These are phyloP conservation scores for Alnus glutinosa DNA, from an alignment of 306 rosid genomes.

Conservation along the genomic window DNA sequence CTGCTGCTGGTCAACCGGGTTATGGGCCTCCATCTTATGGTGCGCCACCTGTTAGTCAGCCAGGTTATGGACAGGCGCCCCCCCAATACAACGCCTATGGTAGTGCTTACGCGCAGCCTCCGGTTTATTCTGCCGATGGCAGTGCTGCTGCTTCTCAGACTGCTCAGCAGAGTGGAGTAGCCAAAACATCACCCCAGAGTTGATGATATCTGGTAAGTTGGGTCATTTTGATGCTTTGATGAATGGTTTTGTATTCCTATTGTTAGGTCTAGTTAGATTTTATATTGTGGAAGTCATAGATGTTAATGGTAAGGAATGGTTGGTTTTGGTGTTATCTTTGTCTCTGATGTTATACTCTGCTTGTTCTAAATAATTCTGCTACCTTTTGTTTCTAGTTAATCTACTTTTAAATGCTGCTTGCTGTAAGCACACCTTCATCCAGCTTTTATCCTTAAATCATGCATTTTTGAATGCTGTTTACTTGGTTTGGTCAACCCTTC, in stretches of 20 bases:
- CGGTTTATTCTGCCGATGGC: slow-evolving; percentile 65
- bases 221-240: slow-evolving; percentile 4
- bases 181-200: slow-evolving; percentile 82
- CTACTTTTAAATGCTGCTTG: not conserved
- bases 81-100: slow-evolving; percentile 66
- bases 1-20: slow-evolving; percentile 62
- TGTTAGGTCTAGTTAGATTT: slow-evolving; percentile 30
- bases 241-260: slow-evolving; percentile 29
- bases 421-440: not conserved
- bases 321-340: not conserved
- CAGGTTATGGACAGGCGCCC: slow-evolving; percentile 83
- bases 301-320: slow-evolving; percentile 3
- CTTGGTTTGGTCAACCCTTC: not conserved
- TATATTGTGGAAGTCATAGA: slow-evolving; percentile 4
- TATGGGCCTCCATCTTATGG: slow-evolving; percentile 80
- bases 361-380: not conserved
- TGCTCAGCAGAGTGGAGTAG: slow-evolving; percentile 56
- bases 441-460: not conserved
- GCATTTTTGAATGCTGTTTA: not conserved
- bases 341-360: not conserved
- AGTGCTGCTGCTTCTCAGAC: slow-evolving; percentile 55
- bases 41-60: slow-evolving; percentile 58
- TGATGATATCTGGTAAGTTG: slow-evolving; percentile 28
- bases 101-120: slow-evolving; percentile 68
- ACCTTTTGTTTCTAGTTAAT: not conserved